A percentile compares a stretch with the other conserved stretches of the same genome.
Conservation (phyloP, 495 filamentous ascomycete species). For the Pseudoneurospora amorphoporcata region DNA sequence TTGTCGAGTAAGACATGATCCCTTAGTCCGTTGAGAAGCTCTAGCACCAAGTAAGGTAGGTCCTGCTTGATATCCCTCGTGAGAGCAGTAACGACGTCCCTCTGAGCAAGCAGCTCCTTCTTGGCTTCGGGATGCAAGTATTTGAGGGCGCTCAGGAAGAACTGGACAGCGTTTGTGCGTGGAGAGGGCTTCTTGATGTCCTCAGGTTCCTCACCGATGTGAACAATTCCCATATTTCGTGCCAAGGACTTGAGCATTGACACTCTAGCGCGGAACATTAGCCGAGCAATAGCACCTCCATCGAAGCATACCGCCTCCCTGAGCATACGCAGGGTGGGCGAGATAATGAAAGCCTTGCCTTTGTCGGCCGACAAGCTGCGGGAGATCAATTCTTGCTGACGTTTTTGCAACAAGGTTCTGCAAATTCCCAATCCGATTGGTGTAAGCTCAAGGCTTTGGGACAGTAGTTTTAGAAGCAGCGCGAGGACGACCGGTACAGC, state of each 20-base stretch:
- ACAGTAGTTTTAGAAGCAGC: constrained; percentile 63
- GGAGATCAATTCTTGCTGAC: constrained; percentile 60
- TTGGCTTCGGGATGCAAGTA: constrained; percentile 61
- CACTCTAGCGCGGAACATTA: constrained; percentile 57
- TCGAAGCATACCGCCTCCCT: constrained; percentile 71
- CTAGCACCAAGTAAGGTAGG: constrained; percentile 54
- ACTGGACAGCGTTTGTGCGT: constrained; percentile 64
- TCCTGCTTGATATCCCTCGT: constrained; percentile 64
- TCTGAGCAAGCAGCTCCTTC: constrained; percentile 62
- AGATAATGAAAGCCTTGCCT: constrained; percentile 74
- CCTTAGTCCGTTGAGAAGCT: constrained; percentile 56
- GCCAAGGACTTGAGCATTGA: constrained; percentile 65
- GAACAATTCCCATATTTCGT: constrained; percentile 45
- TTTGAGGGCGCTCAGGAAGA: constrained; percentile 62
- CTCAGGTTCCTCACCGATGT: constrained; percentile 42
- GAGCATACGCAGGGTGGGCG: constrained; percentile 68
- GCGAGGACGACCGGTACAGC: constrained; percentile 65
- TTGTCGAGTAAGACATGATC: constrained; percentile 58
- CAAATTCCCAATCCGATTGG: constrained; percentile 62
- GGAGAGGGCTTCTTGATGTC: constrained; percentile 54
- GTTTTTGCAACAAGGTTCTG: constrained; percentile 60
- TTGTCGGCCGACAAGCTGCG: constrained; percentile 62
- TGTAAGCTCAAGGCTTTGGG: constrained; percentile 56
- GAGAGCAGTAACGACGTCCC: constrained; percentile 56
- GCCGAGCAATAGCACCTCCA: constrained; percentile 62